These are phyloP conservation scores for Claviceps paspali DNA, from an alignment of 2,329 filamentous ascomycete species.

Conservation along the genomic window DNA sequence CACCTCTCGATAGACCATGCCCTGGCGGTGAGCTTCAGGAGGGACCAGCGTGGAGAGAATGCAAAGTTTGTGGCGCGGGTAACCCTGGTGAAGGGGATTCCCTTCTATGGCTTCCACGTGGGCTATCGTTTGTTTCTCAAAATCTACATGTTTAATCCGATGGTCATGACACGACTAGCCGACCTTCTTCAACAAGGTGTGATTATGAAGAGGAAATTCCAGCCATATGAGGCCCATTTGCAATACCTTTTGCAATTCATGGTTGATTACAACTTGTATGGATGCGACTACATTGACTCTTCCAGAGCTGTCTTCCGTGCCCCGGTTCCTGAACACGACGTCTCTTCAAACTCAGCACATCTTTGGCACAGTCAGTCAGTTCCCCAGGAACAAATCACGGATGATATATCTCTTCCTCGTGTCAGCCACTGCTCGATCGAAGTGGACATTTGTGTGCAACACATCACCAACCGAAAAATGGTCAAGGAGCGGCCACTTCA, in stretches of 20 bases:
- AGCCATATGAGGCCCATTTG: conserved; percentile 87
- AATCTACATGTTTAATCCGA: conserved; percentile 82
- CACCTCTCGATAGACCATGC: conserved; percentile 86
- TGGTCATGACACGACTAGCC: conserved; percentile 71
- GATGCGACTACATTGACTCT: conserved; percentile 73
- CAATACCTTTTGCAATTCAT: conserved; percentile 94
- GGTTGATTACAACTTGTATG: conserved; percentile 95
- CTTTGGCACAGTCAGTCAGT: conserved; percentile 72
- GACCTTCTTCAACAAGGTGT: conserved; percentile 80
- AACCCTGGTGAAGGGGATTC: conserved; percentile 79
- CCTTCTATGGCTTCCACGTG: conserved; percentile 92
- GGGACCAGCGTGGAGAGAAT: conserved; percentile 53
- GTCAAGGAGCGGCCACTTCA: conserved; percentile 67
- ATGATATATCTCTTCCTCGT: conserved; percentile 51
- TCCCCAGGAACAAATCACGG: conserved; percentile 27
- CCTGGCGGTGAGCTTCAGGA: conserved; percentile 69
- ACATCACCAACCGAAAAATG: conserved; percentile 71
- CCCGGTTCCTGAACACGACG: conserved; percentile 57
- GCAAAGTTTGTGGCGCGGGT: conserved; percentile 73
- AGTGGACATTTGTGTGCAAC: conserved; percentile 74
- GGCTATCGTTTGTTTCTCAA: conserved; percentile 87
- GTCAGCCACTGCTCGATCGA: conserved; percentile 82
- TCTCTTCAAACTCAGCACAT: conserved; percentile 44
- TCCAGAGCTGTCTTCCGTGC: conserved; percentile 55
- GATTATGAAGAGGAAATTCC: conserved; percentile 68